Percentiles rank a stretch among this genome's conserved stretches.
Evolutionary conservation across 1,284 basidiomycete genomes (phyloP).

Genomic region (Sporisorium graminicola): DNA sequence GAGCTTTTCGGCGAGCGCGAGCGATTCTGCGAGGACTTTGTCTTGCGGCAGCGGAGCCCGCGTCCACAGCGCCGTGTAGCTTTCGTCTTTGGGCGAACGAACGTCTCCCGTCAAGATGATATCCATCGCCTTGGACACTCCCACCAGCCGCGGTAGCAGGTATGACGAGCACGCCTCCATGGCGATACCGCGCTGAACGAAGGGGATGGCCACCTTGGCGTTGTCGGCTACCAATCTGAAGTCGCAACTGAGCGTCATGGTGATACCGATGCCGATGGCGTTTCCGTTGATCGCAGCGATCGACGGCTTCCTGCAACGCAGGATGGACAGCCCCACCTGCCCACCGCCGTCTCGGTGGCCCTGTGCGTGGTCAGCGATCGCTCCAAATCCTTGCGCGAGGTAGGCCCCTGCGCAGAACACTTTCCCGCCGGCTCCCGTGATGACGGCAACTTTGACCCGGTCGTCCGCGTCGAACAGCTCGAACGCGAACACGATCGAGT

Average conservation of each 20-base stretch:
- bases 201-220: conserved; percentile 61
- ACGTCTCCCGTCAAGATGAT: conserved; percentile 58
- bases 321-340: conserved; percentile 40
- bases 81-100: conserved; percentile 28
- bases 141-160: conserved; percentile 53
- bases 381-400: conserved; percentile 51
- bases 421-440: conserved; percentile 55
- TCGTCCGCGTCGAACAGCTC: conserved; percentile 60
- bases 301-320: conserved; percentile 51
- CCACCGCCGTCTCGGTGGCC: conserved; percentile 59
- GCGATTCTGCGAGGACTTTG: conserved; percentile 39
- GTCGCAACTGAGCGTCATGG: conserved; percentile 52
- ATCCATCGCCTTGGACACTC: conserved; percentile 54
- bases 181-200: conserved; percentile 59
- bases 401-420: conserved; percentile 61
- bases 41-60: conserved; percentile 30
- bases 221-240: conserved; percentile 42
- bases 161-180: conserved; percentile 56
- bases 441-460: conserved; percentile 51
- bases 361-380: conserved; percentile 35
- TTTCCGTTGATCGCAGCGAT: conserved; percentile 63
- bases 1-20: conserved; percentile 48
- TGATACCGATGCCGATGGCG: conserved; percentile 62
- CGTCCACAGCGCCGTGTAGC: conserved; percentile 41
- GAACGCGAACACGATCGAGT: conserved; percentile 53